These are phyloP conservation scores for Penicillium samsonianum DNA, from an alignment of 495 filamentous ascomycete genomes.

Conservation along the genomic window DNA sequence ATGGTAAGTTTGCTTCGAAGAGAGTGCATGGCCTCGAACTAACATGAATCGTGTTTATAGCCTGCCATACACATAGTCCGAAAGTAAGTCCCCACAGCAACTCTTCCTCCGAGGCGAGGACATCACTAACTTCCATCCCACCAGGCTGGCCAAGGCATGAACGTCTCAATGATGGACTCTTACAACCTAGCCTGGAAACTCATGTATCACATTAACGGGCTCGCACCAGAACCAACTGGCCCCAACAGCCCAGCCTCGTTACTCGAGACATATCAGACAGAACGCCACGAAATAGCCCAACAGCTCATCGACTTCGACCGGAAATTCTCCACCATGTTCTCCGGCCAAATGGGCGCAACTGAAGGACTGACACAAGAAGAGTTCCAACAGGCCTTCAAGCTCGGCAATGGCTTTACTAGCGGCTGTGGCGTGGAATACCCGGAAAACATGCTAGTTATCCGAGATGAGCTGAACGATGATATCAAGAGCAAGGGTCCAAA, in stretches of 20 bases:
- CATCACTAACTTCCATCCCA: background rate
- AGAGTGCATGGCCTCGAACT: background rate
- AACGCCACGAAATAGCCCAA: conserved; percentile 67
- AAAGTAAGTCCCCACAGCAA: conserved; percentile 47
- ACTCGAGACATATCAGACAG: conserved; percentile 66
- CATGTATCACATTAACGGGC: conserved; percentile 63
- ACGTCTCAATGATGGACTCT: conserved; percentile 79
- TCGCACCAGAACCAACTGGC: conserved; percentile 35
- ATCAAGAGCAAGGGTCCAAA: conserved; percentile 3
- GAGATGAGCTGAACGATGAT: conserved; percentile 13
- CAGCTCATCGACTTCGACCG: conserved; percentile 74
- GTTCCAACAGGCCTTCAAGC: conserved; percentile 50
- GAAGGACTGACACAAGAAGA: conserved; percentile 47
- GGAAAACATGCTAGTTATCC: conserved; percentile 36
- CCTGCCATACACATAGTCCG: conserved; percentile 63
- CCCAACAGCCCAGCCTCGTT: conserved; percentile 49
- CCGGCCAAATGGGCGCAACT: conserved; percentile 41
- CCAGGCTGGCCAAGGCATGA: conserved; percentile 84
- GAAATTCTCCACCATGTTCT: conserved; percentile 52
- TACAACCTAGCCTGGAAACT: conserved; percentile 86
- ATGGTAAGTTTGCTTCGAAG: conserved; percentile 42
- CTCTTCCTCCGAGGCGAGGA: too few species aligned
- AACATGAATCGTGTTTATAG: conserved; percentile 11
- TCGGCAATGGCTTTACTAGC: conserved; percentile 44
- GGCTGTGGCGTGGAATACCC: conserved; percentile 48